A percentile compares a stretch with the other conserved stretches of the same genome.
Conservation (phyloP, 495 filamentous ascomycete species). For the Lophiotrema nucula region DNA sequence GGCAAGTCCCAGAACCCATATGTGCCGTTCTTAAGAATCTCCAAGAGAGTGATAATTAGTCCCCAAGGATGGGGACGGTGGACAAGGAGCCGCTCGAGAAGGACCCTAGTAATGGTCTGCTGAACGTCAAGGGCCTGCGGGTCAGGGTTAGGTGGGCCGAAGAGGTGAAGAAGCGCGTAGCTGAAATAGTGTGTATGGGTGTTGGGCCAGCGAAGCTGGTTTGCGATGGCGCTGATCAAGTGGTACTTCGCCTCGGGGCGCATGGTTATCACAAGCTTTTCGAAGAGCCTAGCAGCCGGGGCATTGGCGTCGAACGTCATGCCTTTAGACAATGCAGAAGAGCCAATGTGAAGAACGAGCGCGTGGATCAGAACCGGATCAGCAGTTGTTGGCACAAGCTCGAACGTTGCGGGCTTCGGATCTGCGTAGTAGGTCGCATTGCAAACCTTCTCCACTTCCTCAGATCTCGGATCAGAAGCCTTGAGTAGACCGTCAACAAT, state of each 20-base stretch:
- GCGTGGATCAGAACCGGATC: conserved; percentile 74
- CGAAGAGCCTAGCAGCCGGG: conserved; percentile 71
- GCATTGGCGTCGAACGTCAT: conserved; percentile 68
- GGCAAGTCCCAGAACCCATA: conserved; percentile 89
- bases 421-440: conserved; percentile 61
- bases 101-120: conserved; percentile 82
- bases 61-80: conserved; percentile 97
- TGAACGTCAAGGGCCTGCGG: conserved; percentile 78
- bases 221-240: conserved; percentile 77
- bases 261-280: conserved; percentile 69
- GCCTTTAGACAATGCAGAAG: conserved; percentile 64
- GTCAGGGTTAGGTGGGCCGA: conserved; percentile 72
- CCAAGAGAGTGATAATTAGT: conserved; percentile 82
- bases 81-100: conserved; percentile 83
- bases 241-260: conserved; percentile 79
- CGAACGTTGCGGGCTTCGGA: conserved; percentile 57
- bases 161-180: conserved; percentile 81
- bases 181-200: conserved; percentile 91
- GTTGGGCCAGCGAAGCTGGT: conserved; percentile 88
- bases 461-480: conserved; percentile 54
- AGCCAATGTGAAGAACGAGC: conserved; percentile 77
- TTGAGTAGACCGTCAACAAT: conserved; percentile 66
- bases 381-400: conserved; percentile 59
- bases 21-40: conserved; percentile 85
- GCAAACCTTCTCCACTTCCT: conserved; percentile 67